Percentiles rank a stretch among this genome's conserved stretches.
phyloP scores from a whole-genome alignment of 805 yeast genomes.

The Teunomyces panamensis region DNA sequence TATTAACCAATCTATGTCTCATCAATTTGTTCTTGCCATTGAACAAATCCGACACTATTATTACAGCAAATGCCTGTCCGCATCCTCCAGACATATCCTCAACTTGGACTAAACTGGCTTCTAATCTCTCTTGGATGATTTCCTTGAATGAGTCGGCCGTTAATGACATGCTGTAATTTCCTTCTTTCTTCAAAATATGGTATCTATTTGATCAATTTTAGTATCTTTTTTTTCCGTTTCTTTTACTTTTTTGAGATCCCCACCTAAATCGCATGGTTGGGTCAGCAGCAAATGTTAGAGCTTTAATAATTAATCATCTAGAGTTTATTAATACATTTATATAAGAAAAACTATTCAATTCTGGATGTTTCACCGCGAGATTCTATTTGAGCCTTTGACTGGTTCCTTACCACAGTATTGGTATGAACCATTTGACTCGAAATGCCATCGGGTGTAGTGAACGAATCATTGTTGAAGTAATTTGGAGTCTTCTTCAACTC shows the following conservation, averaged over 20 bases:
- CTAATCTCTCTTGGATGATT: conserved; percentile 53
- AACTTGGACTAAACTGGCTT: conserved; percentile 65
- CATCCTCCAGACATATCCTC: conserved; percentile 86
- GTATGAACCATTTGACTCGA: conserved; percentile 26
- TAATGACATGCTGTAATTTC: conserved; percentile 22
- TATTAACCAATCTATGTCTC: conserved; percentile 85
- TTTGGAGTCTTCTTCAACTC: conserved; percentile 28
- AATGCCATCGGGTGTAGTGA: conserved; percentile 8
- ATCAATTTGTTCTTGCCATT: conserved; percentile 77
- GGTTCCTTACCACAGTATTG: conserved; percentile 31
- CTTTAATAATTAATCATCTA: neutral
- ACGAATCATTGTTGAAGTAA: conserved; percentile 17
- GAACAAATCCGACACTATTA: conserved; percentile 72
- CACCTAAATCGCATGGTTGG: neutral
- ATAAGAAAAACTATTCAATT: conserved; percentile 4
- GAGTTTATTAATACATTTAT: conserved; percentile 1
- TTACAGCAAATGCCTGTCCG: conserved; percentile 95
- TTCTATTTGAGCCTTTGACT: conserved; percentile 25
- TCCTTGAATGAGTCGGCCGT: conserved; percentile 43
- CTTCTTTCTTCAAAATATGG: neutral
- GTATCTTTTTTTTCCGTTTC: neutral
- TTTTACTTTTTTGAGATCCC: neutral
- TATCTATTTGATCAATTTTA: neutral
- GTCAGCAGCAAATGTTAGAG: neutral
- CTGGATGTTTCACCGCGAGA: conserved; percentile 29